A percentile compares a stretch with the other conserved stretches of the same genome.
Evolutionary conservation across 257 asterid genomes (phyloP).

Genomic region (Gynochthodes officinalis): DNA sequence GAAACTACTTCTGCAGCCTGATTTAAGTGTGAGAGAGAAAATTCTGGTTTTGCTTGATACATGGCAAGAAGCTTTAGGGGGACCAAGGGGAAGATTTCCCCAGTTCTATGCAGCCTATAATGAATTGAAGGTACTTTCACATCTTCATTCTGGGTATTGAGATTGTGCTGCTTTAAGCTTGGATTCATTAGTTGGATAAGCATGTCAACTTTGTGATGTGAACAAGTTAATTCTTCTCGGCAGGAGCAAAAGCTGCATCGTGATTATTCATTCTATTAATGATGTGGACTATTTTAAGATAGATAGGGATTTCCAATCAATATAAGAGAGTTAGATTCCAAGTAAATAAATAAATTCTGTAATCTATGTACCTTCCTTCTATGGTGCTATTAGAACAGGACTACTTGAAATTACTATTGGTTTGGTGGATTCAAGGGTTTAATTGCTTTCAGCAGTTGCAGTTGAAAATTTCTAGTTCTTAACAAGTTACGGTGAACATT

Average conservation of each 20-base stretch:
- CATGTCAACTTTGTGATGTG: no score
- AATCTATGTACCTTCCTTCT: not conserved
- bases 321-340: not conserved
- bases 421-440: not conserved
- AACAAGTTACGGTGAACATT: not conserved
- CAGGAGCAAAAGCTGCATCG: not conserved
- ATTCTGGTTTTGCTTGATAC: slow-evolving; percentile 78
- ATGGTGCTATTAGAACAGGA: not conserved
- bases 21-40: slow-evolving; percentile 92
- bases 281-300: not conserved
- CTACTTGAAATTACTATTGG: not conserved
- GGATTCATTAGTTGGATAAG: not conserved
- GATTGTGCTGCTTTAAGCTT: not conserved
- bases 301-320: not conserved
- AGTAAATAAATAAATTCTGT: not conserved
- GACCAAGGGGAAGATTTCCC: slow-evolving; percentile 80
- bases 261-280: not conserved
- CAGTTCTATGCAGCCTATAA: slow-evolving; percentile 85
- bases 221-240: not conserved
- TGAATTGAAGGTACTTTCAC: slow-evolving; percentile 64
- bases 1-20: slow-evolving; percentile 61
- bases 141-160: not conserved
- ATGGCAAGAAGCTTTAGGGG: slow-evolving; percentile 97
- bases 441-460: not conserved
- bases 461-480: not conserved